Evolutionary conservation across 164 flowering plant genomes (phyloP), one percentile per base, ranked within the genome.

Genomic region (Vitis rotundifolia): DNA sequence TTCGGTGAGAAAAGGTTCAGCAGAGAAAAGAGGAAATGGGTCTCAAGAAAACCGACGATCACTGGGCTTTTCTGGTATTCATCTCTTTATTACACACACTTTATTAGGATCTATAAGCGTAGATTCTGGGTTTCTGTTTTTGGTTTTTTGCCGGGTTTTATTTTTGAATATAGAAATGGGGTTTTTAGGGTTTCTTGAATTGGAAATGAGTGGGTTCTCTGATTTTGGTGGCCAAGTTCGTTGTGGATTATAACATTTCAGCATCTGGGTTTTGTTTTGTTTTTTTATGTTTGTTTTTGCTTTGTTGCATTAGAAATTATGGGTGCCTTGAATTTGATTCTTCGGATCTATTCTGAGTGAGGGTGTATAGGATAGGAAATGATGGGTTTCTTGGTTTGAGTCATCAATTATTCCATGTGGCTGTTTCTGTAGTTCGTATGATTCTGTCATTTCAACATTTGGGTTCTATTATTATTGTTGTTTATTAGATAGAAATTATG

Each of bases 11-110:
- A 37, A 6, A 53, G n/a, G 48, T 22, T 14, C 52, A 52, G 1
- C 52, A 53, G 44, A 31, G 18, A 59, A 64, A 53, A 61, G 44
- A 58, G 5, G 18, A 56, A 48, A 83, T 79, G 81, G 73, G 6
- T 54, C 52, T 57, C 68, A 67, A 61, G 75, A 77, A 64, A 13
- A 3, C n/a, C n/a, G 47, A 75, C 14, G 84, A 81, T 76, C 83
- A 81, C 72, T 87, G 91, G 89, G 82, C 71, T 58, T 87, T 84
- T 76, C 80, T 87, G 88, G 91, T 87, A 85, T 68, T 64, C 8
- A 3, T 64, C 68, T n/a, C 11, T 61, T 60, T 26, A 13, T 52
- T 4, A 3, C 28, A 22, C 26, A 22, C 19, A 37, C 11, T 44
- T 49, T 70, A 11, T 58, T 64, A 2, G 61, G 19, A 49, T 65